Percentiles rank a stretch among this genome's conserved stretches.
Conservation (phyloP, 306 rosid species). For the Dalbergia oliveri region DNA sequence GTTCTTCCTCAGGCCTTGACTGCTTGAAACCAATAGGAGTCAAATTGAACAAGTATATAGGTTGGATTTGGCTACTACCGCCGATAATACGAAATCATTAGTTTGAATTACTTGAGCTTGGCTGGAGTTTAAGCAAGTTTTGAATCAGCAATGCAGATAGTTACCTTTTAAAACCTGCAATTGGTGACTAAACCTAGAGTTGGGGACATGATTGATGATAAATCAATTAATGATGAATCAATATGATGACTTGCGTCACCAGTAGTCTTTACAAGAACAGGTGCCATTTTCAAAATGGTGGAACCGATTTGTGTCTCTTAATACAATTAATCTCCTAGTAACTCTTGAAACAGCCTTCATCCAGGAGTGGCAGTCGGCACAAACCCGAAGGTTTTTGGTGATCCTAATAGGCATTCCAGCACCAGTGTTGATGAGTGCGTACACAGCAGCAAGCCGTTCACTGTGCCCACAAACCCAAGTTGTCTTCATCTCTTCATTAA, state of each 20-base stretch:
- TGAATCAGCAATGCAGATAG: background rate
- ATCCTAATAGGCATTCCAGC: slow-evolving; percentile 63
- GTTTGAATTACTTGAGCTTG: background rate
- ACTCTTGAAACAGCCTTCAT: slow-evolving; percentile 62
- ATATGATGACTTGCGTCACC: slow-evolving; percentile 48
- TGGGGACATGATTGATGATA: too few species aligned
- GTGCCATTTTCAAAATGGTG: slow-evolving; percentile 66
- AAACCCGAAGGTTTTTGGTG: slow-evolving; percentile 66
- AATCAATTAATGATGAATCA: background rate
- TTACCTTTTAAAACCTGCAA: background rate
- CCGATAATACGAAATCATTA: background rate
- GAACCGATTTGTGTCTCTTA: slow-evolving; percentile 70
- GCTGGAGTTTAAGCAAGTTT: background rate
- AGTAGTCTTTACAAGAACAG: slow-evolving; percentile 72
- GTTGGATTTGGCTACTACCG: background rate
- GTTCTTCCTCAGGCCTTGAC: too few species aligned
- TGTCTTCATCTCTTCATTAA: slow-evolving; percentile 57
- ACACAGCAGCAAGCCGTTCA: slow-evolving; percentile 60
- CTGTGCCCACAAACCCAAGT: slow-evolving; percentile 68
- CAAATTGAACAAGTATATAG: background rate
- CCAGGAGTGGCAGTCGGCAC: slow-evolving; percentile 72
- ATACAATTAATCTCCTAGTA: slow-evolving; percentile 55
- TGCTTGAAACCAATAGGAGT: background rate
- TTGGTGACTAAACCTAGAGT: background rate
- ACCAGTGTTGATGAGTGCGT: slow-evolving; percentile 56